phyloP scores from a whole-genome alignment of 495 filamentous ascomycete genomes.

The Penicillium malachiteum region DNA sequence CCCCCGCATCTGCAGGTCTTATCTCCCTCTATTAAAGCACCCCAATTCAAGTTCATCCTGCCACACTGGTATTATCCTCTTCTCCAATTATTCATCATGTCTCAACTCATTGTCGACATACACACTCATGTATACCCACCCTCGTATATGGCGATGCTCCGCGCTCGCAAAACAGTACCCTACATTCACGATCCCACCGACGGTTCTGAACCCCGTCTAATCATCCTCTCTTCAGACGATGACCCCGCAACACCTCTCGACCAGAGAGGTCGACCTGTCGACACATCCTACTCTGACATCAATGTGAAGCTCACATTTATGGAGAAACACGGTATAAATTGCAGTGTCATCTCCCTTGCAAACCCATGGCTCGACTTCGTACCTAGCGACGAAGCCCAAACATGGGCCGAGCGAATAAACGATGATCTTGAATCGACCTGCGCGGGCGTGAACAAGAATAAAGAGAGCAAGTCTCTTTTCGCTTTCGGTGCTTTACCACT shows the following conservation, averaged over 20 bases:
- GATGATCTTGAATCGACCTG: constrained; percentile 73
- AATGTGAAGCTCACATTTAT: constrained; percentile 80
- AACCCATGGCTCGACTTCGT: constrained; percentile 97
- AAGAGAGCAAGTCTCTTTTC: constrained; percentile 52
- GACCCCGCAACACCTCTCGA: constrained; percentile 53
- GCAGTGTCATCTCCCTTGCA: constrained; percentile 83
- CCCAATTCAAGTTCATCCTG: background rate
- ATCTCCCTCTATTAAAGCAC: constrained; percentile 9
- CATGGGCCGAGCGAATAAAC: constrained; percentile 67
- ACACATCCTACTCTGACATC: constrained; percentile 69
- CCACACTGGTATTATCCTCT: background rate
- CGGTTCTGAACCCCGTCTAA: constrained; percentile 61
- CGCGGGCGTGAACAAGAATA: constrained; percentile 42
- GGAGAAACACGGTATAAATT: constrained; percentile 75
- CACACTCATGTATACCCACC: constrained; percentile 95
- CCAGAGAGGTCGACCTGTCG: constrained; percentile 68
- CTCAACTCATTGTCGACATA: constrained; percentile 69
- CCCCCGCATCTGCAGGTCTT: constrained; percentile 23
- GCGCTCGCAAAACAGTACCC: constrained; percentile 71
- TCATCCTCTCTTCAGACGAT: constrained; percentile 70
- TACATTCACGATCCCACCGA: constrained; percentile 70
- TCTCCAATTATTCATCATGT: constrained; percentile 16
- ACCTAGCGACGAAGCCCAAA: constrained; percentile 55
- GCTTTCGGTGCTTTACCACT: constrained; percentile 83
- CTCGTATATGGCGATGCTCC: constrained; percentile 76